A percentile compares a stretch with the other conserved stretches of the same genome.
These are phyloP conservation scores for Pseudonitzschia pungens DNA, from an alignment of 108 stramenopile species.

Conservation along the genomic window DNA sequence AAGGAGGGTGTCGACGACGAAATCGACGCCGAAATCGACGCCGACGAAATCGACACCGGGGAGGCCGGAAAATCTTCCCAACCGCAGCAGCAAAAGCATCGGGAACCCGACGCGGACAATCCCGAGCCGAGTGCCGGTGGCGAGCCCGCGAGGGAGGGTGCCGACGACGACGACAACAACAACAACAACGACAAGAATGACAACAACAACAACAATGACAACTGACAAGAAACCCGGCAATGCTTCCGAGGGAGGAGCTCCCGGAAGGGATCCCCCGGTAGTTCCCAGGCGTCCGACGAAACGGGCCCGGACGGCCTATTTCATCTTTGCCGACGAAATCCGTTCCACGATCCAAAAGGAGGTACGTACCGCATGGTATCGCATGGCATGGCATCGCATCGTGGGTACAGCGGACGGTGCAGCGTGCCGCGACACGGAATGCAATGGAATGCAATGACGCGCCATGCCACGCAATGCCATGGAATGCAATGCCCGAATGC, in stretches of 20 bases:
- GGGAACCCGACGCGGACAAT: neutral
- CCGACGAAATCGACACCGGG: too few relatives aligned
- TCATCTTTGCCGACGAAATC: conserved; percentile 81
- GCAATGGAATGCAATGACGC: neutral
- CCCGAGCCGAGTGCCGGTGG: too few relatives aligned
- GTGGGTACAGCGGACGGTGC: neutral
- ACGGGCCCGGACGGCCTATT: conserved; percentile 76
- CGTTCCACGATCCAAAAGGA: conserved; percentile 60
- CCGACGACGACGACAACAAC: conserved; percentile 6
- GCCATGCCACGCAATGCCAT: neutral
- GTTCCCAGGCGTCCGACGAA: conserved; percentile 54
- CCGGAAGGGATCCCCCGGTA: neutral
- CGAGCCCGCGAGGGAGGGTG: neutral
- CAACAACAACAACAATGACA: conserved; percentile 1
- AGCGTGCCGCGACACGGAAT: neutral
- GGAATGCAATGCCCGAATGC: neutral
- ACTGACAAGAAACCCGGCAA: too few relatives aligned
- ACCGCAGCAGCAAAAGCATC: neutral
- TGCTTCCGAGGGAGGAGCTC: neutral
- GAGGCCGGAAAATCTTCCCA: too few relatives aligned
- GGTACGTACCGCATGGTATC: conserved; percentile 40
- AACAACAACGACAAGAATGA: neutral
- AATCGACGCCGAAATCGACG: too few relatives aligned
- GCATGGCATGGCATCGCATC: too few relatives aligned
- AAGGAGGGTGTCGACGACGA: too few relatives aligned